Evolutionary conservation across 768 basidiomycete genomes (phyloP).

Genomic region (Myochromella boudieri): DNA sequence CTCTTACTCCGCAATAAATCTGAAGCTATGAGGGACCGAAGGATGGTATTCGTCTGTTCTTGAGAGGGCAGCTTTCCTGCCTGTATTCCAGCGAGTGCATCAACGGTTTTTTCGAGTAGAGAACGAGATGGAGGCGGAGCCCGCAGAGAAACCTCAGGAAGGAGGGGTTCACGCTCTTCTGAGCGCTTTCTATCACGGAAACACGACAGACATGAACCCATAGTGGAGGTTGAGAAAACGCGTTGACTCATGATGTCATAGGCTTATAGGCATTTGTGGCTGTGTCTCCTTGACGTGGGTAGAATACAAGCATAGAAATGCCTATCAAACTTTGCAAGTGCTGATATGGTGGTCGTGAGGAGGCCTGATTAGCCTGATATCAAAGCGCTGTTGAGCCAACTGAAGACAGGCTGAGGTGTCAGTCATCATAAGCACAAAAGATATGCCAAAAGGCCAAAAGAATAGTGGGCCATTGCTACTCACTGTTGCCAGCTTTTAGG

Average conservation of each 20-base stretch:
- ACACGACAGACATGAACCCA: conserved; percentile 18
- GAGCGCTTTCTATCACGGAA: neutral
- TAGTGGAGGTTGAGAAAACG: neutral
- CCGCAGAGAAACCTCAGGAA: conserved; percentile 11
- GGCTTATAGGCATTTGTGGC: too few species aligned
- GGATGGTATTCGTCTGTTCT: conserved; percentile 28
- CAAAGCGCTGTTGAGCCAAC: too few species aligned
- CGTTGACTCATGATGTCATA: neutral
- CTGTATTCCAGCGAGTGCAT: conserved; percentile 34
- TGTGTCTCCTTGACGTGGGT: too few species aligned
- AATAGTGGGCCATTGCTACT: too few species aligned
- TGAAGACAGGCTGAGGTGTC: too few species aligned
- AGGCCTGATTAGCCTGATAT: too few species aligned
- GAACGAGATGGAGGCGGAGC: conserved; percentile 9
- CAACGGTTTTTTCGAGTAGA: conserved; percentile 30
- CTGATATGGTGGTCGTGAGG: too few species aligned
- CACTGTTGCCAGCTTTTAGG: too few species aligned
- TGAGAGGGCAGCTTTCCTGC: conserved; percentile 41
- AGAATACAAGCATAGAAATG: too few species aligned
- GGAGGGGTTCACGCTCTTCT: conserved; percentile 19
- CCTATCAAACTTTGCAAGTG: too few species aligned
- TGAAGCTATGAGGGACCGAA: conserved; percentile 26
- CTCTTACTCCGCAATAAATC: conserved; percentile 25
- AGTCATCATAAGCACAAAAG: too few species aligned
- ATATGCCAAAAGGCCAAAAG: too few species aligned